Evolutionary conservation across 192 early-diverging fungal genomes (phyloP).

Genomic region (Coemansia aciculifera): DNA sequence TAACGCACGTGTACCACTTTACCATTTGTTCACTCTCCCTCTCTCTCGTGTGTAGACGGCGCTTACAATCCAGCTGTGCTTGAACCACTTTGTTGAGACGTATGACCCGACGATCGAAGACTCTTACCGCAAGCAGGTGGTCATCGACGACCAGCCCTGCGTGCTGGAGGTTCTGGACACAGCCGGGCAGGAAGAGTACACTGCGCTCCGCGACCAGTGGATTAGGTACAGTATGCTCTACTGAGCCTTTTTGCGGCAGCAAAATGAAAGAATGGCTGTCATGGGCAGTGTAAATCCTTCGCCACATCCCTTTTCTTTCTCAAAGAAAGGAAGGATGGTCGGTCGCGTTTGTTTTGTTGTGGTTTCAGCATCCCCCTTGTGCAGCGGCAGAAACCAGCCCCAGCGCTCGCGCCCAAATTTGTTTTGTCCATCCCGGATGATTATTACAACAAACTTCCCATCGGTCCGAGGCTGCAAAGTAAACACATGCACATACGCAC

Average conservation of each 20-base stretch:
- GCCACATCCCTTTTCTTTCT: constrained; percentile 10
- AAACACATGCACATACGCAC: constrained; percentile 2
- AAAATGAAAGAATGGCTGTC: constrained; percentile 11
- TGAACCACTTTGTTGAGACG: constrained; percentile 75
- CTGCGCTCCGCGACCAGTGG: constrained; percentile 79
- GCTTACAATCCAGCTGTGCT: constrained; percentile 64
- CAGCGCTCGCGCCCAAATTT: not conserved
- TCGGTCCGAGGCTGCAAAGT: constrained; percentile 9
- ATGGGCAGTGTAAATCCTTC: constrained; percentile 14
- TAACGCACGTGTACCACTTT: constrained; percentile 2
- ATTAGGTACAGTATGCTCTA: constrained; percentile 58
- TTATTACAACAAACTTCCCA: constrained; percentile 8
- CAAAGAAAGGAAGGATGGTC: not conserved
- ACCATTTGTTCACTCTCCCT: not conserved
- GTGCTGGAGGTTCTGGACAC: constrained; percentile 97
- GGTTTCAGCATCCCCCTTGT: constrained; percentile 11
- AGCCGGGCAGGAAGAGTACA: constrained; percentile 87
- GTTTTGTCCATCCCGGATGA: constrained; percentile 10
- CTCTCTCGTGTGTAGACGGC: constrained; percentile 52
- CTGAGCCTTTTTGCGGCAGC: constrained; percentile 1
- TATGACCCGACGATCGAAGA: constrained; percentile 99
- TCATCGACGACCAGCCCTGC: constrained; percentile 95
- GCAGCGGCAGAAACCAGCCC: constrained; percentile 10
- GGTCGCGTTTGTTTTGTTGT: constrained; percentile 12
- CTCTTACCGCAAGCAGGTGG: constrained; percentile 96